phyloP scores from a whole-genome alignment of 2,329 filamentous ascomycete species.

The Ophiostoma perfectum region DNA sequence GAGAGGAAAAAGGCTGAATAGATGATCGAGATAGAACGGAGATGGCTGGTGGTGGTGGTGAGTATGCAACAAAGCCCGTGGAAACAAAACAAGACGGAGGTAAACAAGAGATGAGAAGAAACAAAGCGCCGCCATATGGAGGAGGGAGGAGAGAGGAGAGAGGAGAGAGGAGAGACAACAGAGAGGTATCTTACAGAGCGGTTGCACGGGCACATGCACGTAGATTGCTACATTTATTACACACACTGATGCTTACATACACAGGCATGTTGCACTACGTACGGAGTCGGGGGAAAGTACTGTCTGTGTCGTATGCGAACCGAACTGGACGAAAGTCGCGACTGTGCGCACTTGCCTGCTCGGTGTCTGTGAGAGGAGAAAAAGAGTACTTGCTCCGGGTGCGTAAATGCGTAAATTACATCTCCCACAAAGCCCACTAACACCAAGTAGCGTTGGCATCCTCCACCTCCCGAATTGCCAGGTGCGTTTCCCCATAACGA shows the following conservation, averaged over 20 bases:
- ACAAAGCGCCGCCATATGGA: background rate
- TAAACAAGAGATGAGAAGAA: background rate
- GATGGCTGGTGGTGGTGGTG: background rate
- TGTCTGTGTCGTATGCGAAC: background rate
- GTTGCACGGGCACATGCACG: too few species aligned
- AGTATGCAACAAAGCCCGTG: background rate
- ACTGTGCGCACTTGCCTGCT: background rate
- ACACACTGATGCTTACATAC: background rate
- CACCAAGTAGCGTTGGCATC: constrained; percentile 9
- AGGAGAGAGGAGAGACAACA: too few species aligned
- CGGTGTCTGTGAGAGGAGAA: background rate
- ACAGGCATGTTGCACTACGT: constrained; percentile 9
- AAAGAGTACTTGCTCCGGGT: background rate
- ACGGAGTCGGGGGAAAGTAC: background rate
- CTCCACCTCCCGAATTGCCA: constrained; percentile 21
- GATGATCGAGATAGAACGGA: background rate
- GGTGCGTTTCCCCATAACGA: constrained; percentile 22
- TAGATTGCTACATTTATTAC: background rate
- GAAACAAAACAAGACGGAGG: background rate
- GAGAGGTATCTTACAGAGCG: too few species aligned
- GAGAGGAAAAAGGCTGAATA: background rate
- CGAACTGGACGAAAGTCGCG: background rate
- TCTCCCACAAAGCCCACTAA: constrained; percentile 16
- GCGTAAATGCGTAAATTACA: constrained; percentile 20
- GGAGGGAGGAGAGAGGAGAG: too few species aligned